These are phyloP conservation scores for Ganoderma resinaceum DNA, from an alignment of 1,284 basidiomycete genomes.

Conservation along the genomic window DNA sequence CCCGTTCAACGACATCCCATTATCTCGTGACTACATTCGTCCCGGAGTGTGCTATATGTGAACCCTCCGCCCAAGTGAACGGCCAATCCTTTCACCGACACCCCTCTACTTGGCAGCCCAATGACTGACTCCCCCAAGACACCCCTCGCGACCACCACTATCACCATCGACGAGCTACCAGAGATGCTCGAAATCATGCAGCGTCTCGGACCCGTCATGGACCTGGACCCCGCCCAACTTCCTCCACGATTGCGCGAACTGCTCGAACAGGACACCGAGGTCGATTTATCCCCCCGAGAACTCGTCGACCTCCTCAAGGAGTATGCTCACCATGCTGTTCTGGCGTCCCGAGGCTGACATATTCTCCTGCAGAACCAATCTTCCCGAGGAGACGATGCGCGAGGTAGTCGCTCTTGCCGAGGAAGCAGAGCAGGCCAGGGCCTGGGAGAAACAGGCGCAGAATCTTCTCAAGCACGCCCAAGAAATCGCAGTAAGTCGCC, in stretches of 20 bases:
- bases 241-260: background rate
- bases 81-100: background rate
- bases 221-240: background rate
- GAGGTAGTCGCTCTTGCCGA: background rate
- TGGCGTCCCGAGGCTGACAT: background rate
- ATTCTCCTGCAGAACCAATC: background rate
- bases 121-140: background rate
- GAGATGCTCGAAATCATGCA: background rate
- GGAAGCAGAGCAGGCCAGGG: background rate
- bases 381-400: background rate
- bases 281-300: background rate
- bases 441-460: background rate
- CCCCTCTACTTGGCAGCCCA: background rate
- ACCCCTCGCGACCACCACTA: background rate
- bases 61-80: background rate
- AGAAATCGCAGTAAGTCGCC: background rate
- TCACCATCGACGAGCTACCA: background rate
- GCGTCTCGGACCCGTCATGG: constrained; percentile 1
- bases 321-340: background rate
- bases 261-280: background rate
- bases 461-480: background rate
- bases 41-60: background rate
- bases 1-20: background rate
- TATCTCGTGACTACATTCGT: background rate
- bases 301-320: background rate